Conservation (phyloP, 2,329 filamentous ascomycete genomes). For the Myriosclerotinia scirpicola region DNA sequence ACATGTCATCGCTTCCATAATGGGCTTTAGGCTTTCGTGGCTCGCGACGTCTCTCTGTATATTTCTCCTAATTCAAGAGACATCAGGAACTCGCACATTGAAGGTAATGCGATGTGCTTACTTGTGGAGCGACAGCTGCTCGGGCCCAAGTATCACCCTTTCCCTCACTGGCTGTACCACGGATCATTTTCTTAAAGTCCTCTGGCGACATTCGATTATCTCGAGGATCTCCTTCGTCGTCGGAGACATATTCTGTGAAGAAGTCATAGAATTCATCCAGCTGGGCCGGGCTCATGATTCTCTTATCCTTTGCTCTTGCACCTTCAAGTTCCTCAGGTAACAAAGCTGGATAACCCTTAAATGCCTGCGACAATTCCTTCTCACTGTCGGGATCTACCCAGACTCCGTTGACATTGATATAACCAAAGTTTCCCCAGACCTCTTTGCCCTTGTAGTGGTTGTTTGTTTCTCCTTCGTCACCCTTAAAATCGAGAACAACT, state of each 20-base stretch:
- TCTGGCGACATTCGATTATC: constrained; percentile 45
- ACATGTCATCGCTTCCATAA: neutral
- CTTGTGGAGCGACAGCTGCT: constrained; percentile 17
- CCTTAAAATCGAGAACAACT: constrained; percentile 14
- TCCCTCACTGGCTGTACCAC: constrained; percentile 34
- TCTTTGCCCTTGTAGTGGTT: constrained; percentile 34
- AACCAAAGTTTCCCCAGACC: constrained; percentile 36
- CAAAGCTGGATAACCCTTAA: constrained; percentile 18
- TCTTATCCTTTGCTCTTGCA: constrained; percentile 19
- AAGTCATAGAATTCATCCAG: constrained; percentile 31
- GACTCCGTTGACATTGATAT: constrained; percentile 30
- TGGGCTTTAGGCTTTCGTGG: neutral
- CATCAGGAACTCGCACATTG: constrained; percentile 28
- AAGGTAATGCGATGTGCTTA: neutral
- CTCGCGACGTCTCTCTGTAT: constrained; percentile 9
- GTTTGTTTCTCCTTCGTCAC: constrained; percentile 11
- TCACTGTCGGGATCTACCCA: constrained; percentile 40
- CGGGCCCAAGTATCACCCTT: constrained; percentile 20
- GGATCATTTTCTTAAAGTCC: constrained; percentile 47
- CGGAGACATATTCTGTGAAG: constrained; percentile 39
- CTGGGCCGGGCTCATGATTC: constrained; percentile 30
- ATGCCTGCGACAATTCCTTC: constrained; percentile 30
- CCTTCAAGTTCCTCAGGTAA: constrained; percentile 16
- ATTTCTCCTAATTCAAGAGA: constrained; percentile 30
- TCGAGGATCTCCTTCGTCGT: constrained; percentile 45